Conservation (phyloP, 805 yeast genomes). For the Hanseniaspora vineae region DNA sequence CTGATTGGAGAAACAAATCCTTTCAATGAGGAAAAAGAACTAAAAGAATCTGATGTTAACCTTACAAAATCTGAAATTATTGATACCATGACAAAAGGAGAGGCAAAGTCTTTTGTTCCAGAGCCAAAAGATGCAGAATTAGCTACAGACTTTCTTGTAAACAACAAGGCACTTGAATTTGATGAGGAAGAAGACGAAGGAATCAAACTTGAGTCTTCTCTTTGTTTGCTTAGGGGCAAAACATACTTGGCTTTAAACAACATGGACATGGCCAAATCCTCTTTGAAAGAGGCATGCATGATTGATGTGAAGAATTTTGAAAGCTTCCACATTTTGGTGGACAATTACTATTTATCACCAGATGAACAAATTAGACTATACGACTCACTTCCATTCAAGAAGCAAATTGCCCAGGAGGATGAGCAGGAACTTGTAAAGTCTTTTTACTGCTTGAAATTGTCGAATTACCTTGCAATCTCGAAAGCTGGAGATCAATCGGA, state of each 20-base stretch:
- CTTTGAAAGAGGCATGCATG: constrained; percentile 72
- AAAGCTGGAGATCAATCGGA: neutral
- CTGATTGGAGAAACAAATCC: constrained; percentile 76
- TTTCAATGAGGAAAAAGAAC: constrained; percentile 31
- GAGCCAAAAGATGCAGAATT: too few relatives aligned
- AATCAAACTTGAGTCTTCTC: constrained; percentile 71
- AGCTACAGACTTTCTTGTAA: too few relatives aligned
- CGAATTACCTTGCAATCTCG: constrained; percentile 47
- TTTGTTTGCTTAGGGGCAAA: constrained; percentile 75
- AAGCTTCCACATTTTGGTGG: constrained; percentile 70
- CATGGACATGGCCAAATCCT: constrained; percentile 74
- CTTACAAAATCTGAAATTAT: too few relatives aligned
- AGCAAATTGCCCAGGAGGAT: constrained; percentile 60
- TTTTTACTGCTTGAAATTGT: constrained; percentile 61
- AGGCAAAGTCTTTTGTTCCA: too few relatives aligned
- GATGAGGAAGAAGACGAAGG: constrained; percentile 61
- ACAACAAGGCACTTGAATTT: constrained; percentile 12
- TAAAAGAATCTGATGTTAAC: too few relatives aligned
- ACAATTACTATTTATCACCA: constrained; percentile 66
- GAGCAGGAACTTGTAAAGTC: constrained; percentile 56
- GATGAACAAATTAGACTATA: constrained; percentile 78
- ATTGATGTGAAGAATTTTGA: constrained; percentile 90
- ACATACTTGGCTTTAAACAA: constrained; percentile 74
- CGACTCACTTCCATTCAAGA: constrained; percentile 45
- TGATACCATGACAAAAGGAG: too few relatives aligned